phyloP scores from a whole-genome alignment of 2,329 filamentous ascomycete genomes.

The Penicillium sp. region DNA sequence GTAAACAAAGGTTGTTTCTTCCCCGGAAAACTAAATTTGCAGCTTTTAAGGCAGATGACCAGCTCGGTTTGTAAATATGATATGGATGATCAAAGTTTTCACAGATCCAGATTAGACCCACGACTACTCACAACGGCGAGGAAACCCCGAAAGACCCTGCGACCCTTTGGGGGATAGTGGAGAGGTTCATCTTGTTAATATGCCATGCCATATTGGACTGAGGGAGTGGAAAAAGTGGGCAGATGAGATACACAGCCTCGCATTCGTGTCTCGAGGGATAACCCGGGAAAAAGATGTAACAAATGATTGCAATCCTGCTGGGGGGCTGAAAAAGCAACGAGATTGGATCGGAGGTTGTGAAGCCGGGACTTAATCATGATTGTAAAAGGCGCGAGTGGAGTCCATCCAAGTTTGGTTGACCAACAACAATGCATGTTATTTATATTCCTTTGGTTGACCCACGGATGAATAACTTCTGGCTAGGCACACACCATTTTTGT shows the following conservation, averaged over 20 bases:
- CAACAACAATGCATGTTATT: slow-evolving; percentile 11
- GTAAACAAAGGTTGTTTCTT: not conserved
- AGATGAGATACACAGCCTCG: not conserved
- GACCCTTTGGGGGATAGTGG: not conserved
- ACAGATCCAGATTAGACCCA: not conserved
- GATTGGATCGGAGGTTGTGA: slow-evolving; percentile 10
- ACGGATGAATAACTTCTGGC: not conserved
- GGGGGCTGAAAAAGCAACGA: not conserved
- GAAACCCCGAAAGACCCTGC: not conserved
- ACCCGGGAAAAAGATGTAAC: not conserved
- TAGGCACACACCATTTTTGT: not conserved
- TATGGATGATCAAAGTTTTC: not conserved
- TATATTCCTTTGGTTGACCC: slow-evolving; percentile 7
- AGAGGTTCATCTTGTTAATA: not conserved
- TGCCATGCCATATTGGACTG: slow-evolving; percentile 1
- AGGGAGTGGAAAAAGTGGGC: not conserved
- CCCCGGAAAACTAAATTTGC: not conserved
- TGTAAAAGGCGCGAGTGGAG: slow-evolving; percentile 6
- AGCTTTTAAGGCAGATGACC: not conserved
- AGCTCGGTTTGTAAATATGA: not conserved
- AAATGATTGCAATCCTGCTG: not conserved
- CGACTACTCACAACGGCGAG: not conserved
- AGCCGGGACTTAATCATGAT: slow-evolving; percentile 10
- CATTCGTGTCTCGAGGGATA: not conserved
- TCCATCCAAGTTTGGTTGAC: not conserved